Evolutionary conservation across 1,284 basidiomycete genomes (phyloP).

Genomic region (Ceratobasidium sp.): DNA sequence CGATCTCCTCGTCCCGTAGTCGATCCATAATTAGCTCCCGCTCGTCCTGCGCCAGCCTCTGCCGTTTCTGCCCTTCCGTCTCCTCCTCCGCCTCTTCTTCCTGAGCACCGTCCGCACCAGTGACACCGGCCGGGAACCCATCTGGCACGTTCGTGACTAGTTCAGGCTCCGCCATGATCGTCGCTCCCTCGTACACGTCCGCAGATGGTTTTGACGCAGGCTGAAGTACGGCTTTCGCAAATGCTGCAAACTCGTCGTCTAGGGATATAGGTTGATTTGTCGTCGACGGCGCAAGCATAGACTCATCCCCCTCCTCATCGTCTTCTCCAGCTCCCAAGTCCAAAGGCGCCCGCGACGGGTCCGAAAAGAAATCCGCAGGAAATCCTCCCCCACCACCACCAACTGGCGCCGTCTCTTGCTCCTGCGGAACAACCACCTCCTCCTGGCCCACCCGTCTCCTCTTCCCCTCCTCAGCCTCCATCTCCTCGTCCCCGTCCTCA

Average conservation of each 20-base stretch:
- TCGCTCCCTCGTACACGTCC: conserved; percentile 73
- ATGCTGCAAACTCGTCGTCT: conserved; percentile 63
- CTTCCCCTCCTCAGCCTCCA: conserved; percentile 48
- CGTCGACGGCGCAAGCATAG: conserved; percentile 45
- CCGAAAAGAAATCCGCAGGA: conserved; percentile 82
- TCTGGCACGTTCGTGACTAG: conserved; percentile 56
- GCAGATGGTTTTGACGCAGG: conserved; percentile 23
- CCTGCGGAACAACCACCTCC: conserved; percentile 18
- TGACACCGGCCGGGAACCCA: conserved; percentile 62
- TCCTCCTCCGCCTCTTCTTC: conserved; percentile 52
- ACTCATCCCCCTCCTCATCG: conserved; percentile 60
- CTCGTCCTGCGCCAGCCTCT: conserved; percentile 71
- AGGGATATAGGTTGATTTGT: conserved; percentile 50
- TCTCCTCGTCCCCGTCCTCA: conserved; percentile 52
- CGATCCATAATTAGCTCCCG: conserved; percentile 83
- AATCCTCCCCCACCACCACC: conserved; percentile 54
- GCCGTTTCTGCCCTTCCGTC: conserved; percentile 58
- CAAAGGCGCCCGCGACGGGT: conserved; percentile 67
- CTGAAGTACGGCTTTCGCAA: conserved; percentile 55
- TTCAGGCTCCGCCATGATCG: conserved; percentile 73
- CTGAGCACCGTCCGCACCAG: conserved; percentile 41
- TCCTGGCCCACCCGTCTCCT: conserved; percentile 60
- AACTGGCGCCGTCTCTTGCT: conserved; percentile 17
- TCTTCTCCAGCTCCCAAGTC: conserved; percentile 55
- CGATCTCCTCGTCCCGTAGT: conserved; percentile 78